phyloP scores from a whole-genome alignment of 257 asterid genomes.

The Galeopsis tetrahit region DNA sequence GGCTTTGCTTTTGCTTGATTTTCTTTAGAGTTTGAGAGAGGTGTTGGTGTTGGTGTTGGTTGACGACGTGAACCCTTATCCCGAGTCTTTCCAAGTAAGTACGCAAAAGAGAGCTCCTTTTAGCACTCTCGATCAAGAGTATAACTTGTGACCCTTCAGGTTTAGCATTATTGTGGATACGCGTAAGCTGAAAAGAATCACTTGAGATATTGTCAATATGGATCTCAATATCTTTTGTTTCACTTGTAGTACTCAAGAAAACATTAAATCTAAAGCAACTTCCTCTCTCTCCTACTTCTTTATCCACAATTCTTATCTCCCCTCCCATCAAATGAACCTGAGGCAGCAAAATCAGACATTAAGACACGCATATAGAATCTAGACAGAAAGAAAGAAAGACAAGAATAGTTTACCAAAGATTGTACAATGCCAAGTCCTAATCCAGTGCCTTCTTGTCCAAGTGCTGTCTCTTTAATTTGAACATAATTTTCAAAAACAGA shows the following conservation, averaged over 20 bases:
- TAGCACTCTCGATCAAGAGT: conserved; percentile 54
- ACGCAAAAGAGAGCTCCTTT: conserved; percentile 49
- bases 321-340: conserved; percentile 85
- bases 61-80: conserved; percentile 53
- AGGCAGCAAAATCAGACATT: neutral
- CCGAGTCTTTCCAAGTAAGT: conserved; percentile 57
- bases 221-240: conserved; percentile 39
- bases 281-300: conserved; percentile 59
- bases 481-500: conserved; percentile 79
- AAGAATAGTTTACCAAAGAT: conserved; percentile 56
- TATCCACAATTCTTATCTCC: conserved; percentile 65
- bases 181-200: conserved; percentile 32
- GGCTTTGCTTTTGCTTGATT: conserved; percentile 38
- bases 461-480: conserved; percentile 64
- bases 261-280: conserved; percentile 62
- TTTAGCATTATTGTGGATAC: conserved; percentile 42
- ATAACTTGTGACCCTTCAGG: conserved; percentile 55
- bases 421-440: conserved; percentile 85
- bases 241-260: conserved; percentile 32
- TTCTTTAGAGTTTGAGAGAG: conserved; percentile 50
- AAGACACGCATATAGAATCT: neutral
- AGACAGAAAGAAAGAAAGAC: neutral
- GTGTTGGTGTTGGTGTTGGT: conserved; percentile 49
- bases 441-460: conserved; percentile 71
- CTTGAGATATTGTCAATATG: conserved; percentile 24